Percentiles rank a stretch among this genome's conserved stretches.
phyloP scores from a whole-genome alignment of 495 filamentous ascomycete genomes.

The Aspergillus nanangensis region DNA sequence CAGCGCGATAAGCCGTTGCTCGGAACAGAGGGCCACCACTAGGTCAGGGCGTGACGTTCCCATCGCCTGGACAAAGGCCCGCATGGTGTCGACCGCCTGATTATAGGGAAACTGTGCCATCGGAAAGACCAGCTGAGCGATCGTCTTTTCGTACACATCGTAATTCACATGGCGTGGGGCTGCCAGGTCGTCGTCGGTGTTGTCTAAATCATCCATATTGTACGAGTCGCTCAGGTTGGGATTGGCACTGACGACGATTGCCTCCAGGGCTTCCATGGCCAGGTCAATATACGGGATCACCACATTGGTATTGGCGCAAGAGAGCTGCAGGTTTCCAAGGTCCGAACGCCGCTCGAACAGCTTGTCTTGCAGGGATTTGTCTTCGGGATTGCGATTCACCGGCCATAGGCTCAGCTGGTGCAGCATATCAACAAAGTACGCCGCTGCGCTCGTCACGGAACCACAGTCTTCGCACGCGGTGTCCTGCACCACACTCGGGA shows the following conservation, averaged over 20 bases:
- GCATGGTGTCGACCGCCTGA: background rate
- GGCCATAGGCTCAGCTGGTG: background rate
- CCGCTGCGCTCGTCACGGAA: background rate
- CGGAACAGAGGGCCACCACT: background rate
- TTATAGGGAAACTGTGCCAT: background rate
- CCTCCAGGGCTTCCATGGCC: background rate
- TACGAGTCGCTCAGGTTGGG: background rate
- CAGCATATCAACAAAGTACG: background rate
- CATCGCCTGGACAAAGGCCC: background rate
- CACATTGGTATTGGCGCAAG: background rate
- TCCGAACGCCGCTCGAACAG: background rate
- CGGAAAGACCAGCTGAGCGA: background rate
- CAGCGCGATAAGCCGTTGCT: background rate
- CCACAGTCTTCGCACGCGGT: background rate
- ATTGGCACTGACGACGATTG: background rate
- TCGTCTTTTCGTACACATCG: background rate
- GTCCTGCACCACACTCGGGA: background rate
- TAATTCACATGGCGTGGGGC: background rate
- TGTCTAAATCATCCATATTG: background rate
- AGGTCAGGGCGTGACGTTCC: background rate
- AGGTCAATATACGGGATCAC: conserved; percentile 1
- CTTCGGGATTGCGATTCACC: background rate
- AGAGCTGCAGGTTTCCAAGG: background rate
- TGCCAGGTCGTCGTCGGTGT: background rate
- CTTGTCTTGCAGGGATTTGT: background rate